phyloP scores from a whole-genome alignment of 495 filamentous ascomycete species.

The Trichocladium uniseriatum region DNA sequence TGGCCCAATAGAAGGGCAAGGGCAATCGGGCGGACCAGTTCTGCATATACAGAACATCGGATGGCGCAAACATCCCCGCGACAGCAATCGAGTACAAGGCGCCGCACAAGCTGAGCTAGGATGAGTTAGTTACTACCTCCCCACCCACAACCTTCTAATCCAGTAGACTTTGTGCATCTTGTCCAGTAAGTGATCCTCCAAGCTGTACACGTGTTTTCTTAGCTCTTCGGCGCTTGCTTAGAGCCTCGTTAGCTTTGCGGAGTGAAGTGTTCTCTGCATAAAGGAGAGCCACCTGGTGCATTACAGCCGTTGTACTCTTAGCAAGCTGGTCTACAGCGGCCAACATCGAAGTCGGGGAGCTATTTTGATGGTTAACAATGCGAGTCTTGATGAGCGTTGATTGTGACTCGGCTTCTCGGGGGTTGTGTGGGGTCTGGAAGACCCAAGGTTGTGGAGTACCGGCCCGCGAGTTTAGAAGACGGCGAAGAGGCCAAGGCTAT shows the following conservation, averaged over 20 bases:
- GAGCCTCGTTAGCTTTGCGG: neutral
- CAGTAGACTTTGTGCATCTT: slow-evolving; percentile 1
- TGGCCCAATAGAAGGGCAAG: slow-evolving; percentile 15
- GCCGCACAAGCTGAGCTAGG: slow-evolving; percentile 32
- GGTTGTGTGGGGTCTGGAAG: neutral
- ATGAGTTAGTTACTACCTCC: neutral
- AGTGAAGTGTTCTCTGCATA: neutral
- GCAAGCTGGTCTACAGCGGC: no score
- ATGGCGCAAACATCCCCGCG: slow-evolving; percentile 22
- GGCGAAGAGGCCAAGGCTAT: no score
- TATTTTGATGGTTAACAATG: slow-evolving; percentile 3
- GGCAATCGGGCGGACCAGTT: slow-evolving; percentile 33
- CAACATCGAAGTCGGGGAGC: slow-evolving; percentile 3
- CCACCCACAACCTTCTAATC: neutral
- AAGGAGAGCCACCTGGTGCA: no score
- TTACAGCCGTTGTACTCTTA: no score
- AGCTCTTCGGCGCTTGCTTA: neutral
- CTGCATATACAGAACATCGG: slow-evolving; percentile 31
- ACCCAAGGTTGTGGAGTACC: neutral
- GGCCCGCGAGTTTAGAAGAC: neutral
- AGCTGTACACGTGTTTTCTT: neutral
- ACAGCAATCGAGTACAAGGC: slow-evolving; percentile 37
- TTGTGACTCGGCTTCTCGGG: neutral
- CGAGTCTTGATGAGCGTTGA: slow-evolving; percentile 5
- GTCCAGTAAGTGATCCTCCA: slow-evolving; percentile 2